phyloP scores from a whole-genome alignment of 345 rosid species.

The Sonneratia caseolaris region DNA sequence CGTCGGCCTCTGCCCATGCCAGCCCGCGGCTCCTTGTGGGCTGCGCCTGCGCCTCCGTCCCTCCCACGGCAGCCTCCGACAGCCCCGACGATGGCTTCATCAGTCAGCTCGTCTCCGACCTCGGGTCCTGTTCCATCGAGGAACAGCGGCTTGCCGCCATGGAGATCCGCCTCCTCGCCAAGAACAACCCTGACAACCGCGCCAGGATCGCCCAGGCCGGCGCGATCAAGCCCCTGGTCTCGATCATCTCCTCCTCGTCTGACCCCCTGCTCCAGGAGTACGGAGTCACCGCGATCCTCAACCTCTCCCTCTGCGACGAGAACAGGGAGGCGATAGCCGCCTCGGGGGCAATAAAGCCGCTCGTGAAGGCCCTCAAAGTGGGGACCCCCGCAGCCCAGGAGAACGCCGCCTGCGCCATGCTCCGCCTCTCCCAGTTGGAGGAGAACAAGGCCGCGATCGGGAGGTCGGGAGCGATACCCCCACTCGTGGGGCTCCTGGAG shows the following conservation, averaged over 20 bases:
- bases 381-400: slow-evolving; percentile 76
- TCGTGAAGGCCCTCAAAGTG: slow-evolving; percentile 53
- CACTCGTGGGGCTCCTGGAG: slow-evolving; percentile 53
- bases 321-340: slow-evolving; percentile 63
- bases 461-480: slow-evolving; percentile 85
- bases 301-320: slow-evolving; percentile 90
- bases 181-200: slow-evolving; percentile 82
- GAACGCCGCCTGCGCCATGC: slow-evolving; percentile 89
- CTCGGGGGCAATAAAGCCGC: slow-evolving; percentile 83
- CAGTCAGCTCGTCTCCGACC: slow-evolving; percentile 56
- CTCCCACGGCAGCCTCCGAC: slow-evolving; percentile 19
- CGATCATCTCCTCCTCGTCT: slow-evolving; percentile 50
- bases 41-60: slow-evolving; percentile 30
- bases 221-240: slow-evolving; percentile 67
- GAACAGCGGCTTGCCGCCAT: slow-evolving; percentile 91
- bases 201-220: slow-evolving; percentile 74
- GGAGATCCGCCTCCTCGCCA: slow-evolving; percentile 87
- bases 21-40: slow-evolving; percentile 46
- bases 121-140: slow-evolving; percentile 64
- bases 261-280: slow-evolving; percentile 82
- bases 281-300: slow-evolving; percentile 86
- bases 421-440: slow-evolving; percentile 78
- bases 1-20: slow-evolving; percentile 52
- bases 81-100: slow-evolving; percentile 59
- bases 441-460: slow-evolving; percentile 78